Base-by-base conservation (phyloP, 163 green algal genomes). In the Scenedesmus sp. region DNA sequence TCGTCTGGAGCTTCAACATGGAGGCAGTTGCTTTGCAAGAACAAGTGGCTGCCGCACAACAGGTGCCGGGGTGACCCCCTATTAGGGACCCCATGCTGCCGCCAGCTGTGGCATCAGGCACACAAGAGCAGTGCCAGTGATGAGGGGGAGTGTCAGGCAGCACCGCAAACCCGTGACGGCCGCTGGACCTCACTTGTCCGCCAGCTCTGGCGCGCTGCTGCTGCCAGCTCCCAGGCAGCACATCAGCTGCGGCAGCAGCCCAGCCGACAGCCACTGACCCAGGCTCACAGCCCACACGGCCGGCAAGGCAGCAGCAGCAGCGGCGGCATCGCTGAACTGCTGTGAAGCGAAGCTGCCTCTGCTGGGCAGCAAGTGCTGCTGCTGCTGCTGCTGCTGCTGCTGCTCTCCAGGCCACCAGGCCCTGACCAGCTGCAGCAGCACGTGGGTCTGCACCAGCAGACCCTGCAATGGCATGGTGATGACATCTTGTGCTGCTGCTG, bases 181-280 rank as follows among this genome's bases (percentile, higher is more conserved):
- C n/a, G n/a, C n/a, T n/a, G n/a, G 3, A 65, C 65, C 72, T 81
- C n/a, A 85, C 85, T 72, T 51, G 4, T 87, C n/a, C 1, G 40
- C 40, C 42, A 91, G 56, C 22, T 87, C 79, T 78, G 78, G 12
- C 15, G 40, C 78, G 15, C 78, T 91, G 76, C 59, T 85, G 85
- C 78, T 73, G 44, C n/a, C 30, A 40, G 26, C 78, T 3, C 4
- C 78, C 51, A 91, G 56, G 24, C 40, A 65, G 4, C n/a, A 16
- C 78, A 82, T 35, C 53, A 91, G 87, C 87, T 91, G 87, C 30
- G 42, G 44, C 79, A 91, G 78, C 26, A 91, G 78, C 33, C 87
- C 87, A 24, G n/a, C 53, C 65, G 73, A 81, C 46, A 91, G 22
- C 78, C 78, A 91, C 43, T 81, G 40, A 22, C 6, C 37, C 7